phyloP scores from a whole-genome alignment of 2,329 filamentous ascomycete genomes.

The Apiospora kogelbergensis region DNA sequence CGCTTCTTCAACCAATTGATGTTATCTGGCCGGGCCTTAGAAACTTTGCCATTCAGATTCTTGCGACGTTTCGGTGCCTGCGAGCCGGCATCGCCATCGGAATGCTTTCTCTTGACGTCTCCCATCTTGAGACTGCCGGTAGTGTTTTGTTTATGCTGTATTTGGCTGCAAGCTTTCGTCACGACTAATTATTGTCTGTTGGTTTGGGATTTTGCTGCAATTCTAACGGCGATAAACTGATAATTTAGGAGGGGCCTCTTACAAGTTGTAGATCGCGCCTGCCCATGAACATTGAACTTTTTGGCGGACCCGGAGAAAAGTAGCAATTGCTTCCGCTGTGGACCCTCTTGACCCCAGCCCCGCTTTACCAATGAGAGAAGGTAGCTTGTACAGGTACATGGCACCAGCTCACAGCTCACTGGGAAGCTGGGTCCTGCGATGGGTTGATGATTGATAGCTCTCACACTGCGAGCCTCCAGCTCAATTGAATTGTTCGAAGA shows the following conservation, averaged over 20 bases:
- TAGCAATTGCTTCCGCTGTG: background rate
- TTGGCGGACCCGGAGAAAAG: constrained; percentile 1
- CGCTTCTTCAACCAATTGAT: constrained; percentile 69
- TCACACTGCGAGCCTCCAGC: background rate
- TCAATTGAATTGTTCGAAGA: background rate
- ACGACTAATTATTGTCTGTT: background rate
- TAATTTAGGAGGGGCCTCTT: background rate
- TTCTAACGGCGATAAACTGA: background rate
- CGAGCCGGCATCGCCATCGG: constrained; percentile 21
- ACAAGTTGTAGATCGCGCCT: background rate
- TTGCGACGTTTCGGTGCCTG: constrained; percentile 29
- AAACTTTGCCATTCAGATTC: constrained; percentile 31
- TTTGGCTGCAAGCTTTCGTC: background rate
- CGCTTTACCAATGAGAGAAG: background rate
- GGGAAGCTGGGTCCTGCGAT: background rate
- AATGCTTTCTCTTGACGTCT: constrained; percentile 30
- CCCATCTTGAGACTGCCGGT: constrained; percentile 15
- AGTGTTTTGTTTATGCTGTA: background rate
- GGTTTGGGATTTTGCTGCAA: background rate
- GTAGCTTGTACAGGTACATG: background rate
- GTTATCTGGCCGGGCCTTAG: constrained; percentile 35
- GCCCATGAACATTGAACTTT: constrained; percentile 1
- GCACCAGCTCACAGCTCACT: background rate
- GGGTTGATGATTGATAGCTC: background rate
- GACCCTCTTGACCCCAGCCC: background rate